Evolutionary conservation across 2,329 filamentous ascomycete species (phyloP), one percentile per base, ranked within the genome.

Genomic region (Cladosporium cucumerinum): DNA sequence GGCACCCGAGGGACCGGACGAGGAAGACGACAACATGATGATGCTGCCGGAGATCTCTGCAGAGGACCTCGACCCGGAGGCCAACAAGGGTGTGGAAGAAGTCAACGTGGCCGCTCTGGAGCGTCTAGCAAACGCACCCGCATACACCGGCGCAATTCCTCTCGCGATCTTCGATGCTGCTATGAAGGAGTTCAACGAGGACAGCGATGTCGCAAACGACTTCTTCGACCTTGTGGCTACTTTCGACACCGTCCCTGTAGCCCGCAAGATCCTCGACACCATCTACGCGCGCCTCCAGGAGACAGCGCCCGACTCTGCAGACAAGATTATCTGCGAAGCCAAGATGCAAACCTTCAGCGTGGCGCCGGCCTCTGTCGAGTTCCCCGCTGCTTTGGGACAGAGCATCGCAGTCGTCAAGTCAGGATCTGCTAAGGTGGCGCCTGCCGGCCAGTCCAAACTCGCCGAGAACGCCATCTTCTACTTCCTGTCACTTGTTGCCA

Each of bases 81-180:
- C 79, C 49, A 63, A 81, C 68, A 79, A 84, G 74, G 75, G 83
- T 76, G 84, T 78, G 63, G 76, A 78, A 61, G 73, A 78, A 64
- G 79, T 83, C 63, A 80, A 87, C 71, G 69, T 81, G 67, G 77
- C 81, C 70, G 82, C 83, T 62, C 80, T 96, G 68, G 82, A 89
- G 72, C 87, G 86, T 67, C 78, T 90, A 18, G 84, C 85, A 43
- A 81, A 83, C 65, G 94, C 93, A 57, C 93, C 94, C 4, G 92
- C 92, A 11, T 83, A 97, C 68, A 91, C 90, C 66, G 95, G 95
- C n/a, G 95, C 92, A 18, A 97, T 99, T 70, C 93, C 95, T 1
- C 85, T 93, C 64, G 93, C 94, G 46, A 91, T 99, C 57, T 97
- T 97, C 73, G 92, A 97, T 72, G 87, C 92, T 25, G 89, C 93